Evolutionary conservation across 345 rosid species (phyloP), one percentile per base, ranked within the genome.

Genomic region (Hibiscus trionum): DNA sequence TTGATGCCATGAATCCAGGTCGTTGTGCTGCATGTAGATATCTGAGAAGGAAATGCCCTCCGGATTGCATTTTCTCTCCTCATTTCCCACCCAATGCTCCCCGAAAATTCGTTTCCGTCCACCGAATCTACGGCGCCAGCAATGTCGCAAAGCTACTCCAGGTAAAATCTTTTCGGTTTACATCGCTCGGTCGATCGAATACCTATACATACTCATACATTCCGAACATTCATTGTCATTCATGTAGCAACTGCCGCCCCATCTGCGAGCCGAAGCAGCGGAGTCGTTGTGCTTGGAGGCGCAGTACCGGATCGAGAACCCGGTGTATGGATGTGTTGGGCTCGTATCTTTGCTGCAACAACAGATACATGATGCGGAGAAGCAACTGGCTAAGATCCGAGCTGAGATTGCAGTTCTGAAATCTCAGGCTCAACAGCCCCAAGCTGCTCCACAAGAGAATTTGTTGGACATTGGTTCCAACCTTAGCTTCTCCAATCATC

Each of bases 51-150:
- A 89, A 80, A 75, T 91, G 90, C 75, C 79, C 84, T 66, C 53
- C 77, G 50, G 88, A 86, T 81, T 90, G 92, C 74, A 78, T 87
- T 70, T 91, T 90, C 85, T 80, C 87, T 17, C 93, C 86, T 64
- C 79, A 88, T 71, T 88, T 87, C 66, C 91, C 88, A 33, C 61
- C 91, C 52, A 76, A 64, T n/a, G 60, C 82, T 61, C 89, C 90
- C 71, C 73, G 73, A 68, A 87, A 82, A 82, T 90, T 90, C 76
- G 86, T 80, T 55, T 77, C 66, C 29, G 71, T 88, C 73, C 97
- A 88, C 74, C 82, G 77, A 80, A 84, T 90, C 79, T 85, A 88
- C 79, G 96, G 96, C 16, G 95, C 97, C 57, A 86, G 91, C 75
- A 88, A 85, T 68, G 91, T 88, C 66, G 86, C 80, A 59, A 88